Evolutionary conservation across 805 yeast genomes (phyloP), one percentile per base, ranked within the genome.

Genomic region (Lachancea waltii): DNA sequence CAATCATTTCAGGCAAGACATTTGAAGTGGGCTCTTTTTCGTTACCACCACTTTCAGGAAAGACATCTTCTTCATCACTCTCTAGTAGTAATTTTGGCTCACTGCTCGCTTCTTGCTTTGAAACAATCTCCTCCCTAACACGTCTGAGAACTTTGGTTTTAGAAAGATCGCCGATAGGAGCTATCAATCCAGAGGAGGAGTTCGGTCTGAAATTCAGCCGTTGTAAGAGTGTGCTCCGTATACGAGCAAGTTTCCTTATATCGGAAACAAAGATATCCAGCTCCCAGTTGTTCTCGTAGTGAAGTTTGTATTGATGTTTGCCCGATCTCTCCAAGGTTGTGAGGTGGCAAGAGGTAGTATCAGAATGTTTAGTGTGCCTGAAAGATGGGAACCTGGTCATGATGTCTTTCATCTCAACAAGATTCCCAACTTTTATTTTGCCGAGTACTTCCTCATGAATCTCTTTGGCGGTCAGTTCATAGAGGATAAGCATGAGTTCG

Each of bases 261-360:
- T 48, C 51, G n/a, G 46, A 51, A 19, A 60, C 45, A 35, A 50
- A 50, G 9, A 60, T 54, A 22, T 58, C 58, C 7, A 58, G 34
- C 29, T 51, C 56, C 64, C 64, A 60, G 26, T 54, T 48, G 1
- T 47, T 38, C 27, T 49, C 46, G 40, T 48, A 60, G 36, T 43
- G 50, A 17, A 58, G 31, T 27, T 49, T 53, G 36, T 53, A 56
- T 33, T 48, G 52, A 23, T 43, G 44, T 27, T 53, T 56, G 5
- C 51, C 44, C 7, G 51, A 22, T 36, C 60, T 48, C 8, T 56
- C 51, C n/a, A 58, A 43, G 3, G 53, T 44, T 6, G 41, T 36
- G 7, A 57, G 41, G 33, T 47, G 49, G 4, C 52, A 46, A 10
- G 41, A 21, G 15, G 26, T 16, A 3, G 34, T 29, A 13, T 27